phyloP scores from a whole-genome alignment of 2,329 filamentous ascomycete species.

The Ceratocystis harringtonii region DNA sequence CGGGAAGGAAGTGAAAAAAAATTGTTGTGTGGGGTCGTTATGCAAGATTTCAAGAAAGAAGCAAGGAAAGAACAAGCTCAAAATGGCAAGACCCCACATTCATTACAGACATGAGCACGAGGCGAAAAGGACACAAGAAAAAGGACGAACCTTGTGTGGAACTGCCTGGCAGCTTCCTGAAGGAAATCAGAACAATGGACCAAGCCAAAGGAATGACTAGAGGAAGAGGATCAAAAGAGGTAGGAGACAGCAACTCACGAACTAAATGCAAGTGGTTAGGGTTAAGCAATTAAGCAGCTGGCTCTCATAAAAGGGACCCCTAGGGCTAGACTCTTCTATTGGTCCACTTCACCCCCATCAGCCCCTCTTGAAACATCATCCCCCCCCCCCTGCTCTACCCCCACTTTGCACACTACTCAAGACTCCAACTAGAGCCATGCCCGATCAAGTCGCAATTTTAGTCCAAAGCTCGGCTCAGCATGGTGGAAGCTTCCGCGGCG shows the following conservation, averaged over 20 bases:
- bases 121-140: not conserved
- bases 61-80: not conserved
- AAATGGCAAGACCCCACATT: not conserved
- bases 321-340: not conserved
- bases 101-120: not conserved
- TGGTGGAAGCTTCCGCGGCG: not conserved
- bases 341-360: not conserved
- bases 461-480: constrained; percentile 5
- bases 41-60: not conserved
- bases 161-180: not conserved
- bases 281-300: too few relatives aligned
- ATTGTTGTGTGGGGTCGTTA: not conserved
- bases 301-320: too few relatives aligned
- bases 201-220: not conserved
- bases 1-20: not conserved
- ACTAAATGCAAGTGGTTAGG: too few relatives aligned
- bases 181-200: not conserved
- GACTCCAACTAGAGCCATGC: not conserved
- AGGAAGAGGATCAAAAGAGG: not conserved
- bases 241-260: not conserved
- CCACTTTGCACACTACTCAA: not conserved
- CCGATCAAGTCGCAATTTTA: not conserved
- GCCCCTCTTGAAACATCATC: not conserved
- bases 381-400: not conserved
- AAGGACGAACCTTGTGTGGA: not conserved